Evolutionary conservation across 495 filamentous ascomycete species (phyloP).

Genomic region (Penicillium silybi): DNA sequence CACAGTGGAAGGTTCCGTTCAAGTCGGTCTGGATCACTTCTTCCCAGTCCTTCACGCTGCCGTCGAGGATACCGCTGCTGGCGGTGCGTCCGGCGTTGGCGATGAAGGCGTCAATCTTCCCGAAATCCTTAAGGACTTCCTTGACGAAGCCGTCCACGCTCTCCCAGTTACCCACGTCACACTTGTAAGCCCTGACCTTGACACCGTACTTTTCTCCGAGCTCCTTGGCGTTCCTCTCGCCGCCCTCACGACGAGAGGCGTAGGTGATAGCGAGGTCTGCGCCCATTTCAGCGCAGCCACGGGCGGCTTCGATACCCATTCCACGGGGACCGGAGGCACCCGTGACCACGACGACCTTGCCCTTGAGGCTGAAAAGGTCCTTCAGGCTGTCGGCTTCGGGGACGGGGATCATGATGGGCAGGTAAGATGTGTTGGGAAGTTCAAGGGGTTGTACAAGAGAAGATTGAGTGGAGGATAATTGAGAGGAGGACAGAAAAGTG

Average conservation of each 20-base stretch:
- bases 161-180: constrained; percentile 48
- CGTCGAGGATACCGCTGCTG: constrained; percentile 58
- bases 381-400: constrained; percentile 54
- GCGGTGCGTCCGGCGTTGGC: constrained; percentile 68
- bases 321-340: constrained; percentile 65
- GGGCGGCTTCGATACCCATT: constrained; percentile 71
- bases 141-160: constrained; percentile 48
- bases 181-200: constrained; percentile 66
- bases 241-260: constrained; percentile 54
- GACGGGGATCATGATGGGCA: constrained; percentile 45
- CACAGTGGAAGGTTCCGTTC: constrained; percentile 65
- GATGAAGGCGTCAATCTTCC: constrained; percentile 63
- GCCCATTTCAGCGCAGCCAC: constrained; percentile 69
- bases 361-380: constrained; percentile 68
- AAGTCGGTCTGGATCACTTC: constrained; percentile 64
- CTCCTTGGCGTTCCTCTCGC: constrained; percentile 62
- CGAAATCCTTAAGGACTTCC: constrained; percentile 57
- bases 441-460: neutral
- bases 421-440: neutral
- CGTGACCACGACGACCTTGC: constrained; percentile 68
- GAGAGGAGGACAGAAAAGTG: neutral
- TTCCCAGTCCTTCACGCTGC: constrained; percentile 60
- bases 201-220: constrained; percentile 56
- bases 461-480: neutral
- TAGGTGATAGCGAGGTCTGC: constrained; percentile 68